A percentile compares a stretch with the other conserved stretches of the same genome.
These are phyloP conservation scores for Rhodomyrtus psidioides DNA, from an alignment of 441 rosid species.

Conservation along the genomic window DNA sequence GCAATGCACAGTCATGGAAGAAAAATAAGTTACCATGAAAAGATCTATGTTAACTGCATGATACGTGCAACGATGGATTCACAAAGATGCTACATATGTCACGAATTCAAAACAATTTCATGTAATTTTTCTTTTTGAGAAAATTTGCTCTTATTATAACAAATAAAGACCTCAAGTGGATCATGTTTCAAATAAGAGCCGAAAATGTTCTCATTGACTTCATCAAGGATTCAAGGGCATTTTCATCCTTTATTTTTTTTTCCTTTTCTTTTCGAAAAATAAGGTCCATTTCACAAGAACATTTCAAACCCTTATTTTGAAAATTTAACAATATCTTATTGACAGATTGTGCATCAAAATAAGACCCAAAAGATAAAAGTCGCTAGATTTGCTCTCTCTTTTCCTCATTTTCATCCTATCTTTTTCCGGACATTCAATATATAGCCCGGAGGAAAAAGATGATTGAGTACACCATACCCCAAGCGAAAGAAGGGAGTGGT, in stretches of 20 bases:
- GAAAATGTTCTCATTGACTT: too few species aligned
- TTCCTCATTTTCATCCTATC: neutral
- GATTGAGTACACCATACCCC: neutral
- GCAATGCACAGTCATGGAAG: too few species aligned
- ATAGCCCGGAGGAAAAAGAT: neutral
- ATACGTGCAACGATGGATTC: neutral
- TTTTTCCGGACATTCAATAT: too few species aligned
- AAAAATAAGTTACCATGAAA: neutral
- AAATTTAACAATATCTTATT: too few species aligned
- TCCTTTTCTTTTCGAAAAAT: too few species aligned
- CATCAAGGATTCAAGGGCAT: too few species aligned
- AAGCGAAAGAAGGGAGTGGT: neutral
- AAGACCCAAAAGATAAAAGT: neutral
- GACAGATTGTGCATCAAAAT: neutral
- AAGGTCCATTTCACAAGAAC: too few species aligned
- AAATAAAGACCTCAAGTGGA: too few species aligned
- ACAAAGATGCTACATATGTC: neutral
- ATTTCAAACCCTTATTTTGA: too few species aligned
- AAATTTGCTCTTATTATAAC: too few species aligned
- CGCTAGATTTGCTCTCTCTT: neutral
- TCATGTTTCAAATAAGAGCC: too few species aligned
- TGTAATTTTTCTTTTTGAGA: neutral
- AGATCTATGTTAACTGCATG: neutral
- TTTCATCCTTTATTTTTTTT: too few species aligned
- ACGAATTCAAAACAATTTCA: neutral